phyloP scores from a whole-genome alignment of 202 grass and related monocot species.

The Cymbopogon flexuosus region DNA sequence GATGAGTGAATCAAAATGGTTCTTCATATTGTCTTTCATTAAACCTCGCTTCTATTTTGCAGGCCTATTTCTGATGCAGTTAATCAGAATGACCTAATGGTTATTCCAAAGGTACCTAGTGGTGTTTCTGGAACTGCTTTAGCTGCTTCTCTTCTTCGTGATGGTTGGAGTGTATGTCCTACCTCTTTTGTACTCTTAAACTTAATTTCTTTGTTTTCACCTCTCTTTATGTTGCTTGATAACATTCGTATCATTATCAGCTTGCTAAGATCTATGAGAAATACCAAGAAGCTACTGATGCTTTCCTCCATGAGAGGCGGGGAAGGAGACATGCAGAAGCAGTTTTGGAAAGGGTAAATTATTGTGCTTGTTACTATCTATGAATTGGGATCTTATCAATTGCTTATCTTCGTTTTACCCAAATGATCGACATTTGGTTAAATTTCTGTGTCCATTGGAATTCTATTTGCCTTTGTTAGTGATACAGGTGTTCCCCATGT shows the following conservation, averaged over 20 bases:
- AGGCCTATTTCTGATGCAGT: constrained; percentile 49
- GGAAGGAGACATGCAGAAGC: constrained; percentile 89
- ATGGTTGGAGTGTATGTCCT: constrained; percentile 91
- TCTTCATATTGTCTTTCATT: neutral
- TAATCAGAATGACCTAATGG: constrained; percentile 52
- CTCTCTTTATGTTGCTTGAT: constrained; percentile 21
- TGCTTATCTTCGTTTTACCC: neutral
- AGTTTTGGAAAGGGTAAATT: constrained; percentile 81
- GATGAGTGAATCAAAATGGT: neutral
- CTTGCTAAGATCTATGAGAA: constrained; percentile 98
- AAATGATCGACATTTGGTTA: neutral
- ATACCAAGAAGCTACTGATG: constrained; percentile 97
- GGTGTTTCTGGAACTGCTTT: constrained; percentile 95
- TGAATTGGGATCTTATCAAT: neutral
- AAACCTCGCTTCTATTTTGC: constrained; percentile 17
- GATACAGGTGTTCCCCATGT: neutral
- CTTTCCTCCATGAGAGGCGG: constrained; percentile 77
- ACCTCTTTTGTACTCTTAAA: constrained; percentile 3
- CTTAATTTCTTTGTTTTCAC: neutral
- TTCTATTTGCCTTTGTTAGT: neutral
- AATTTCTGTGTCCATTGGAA: neutral
- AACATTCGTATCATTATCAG: constrained; percentile 39
- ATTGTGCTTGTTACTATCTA: constrained; percentile 17
- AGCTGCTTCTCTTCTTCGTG: constrained; percentile 90
- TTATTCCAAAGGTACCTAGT: constrained; percentile 66